phyloP scores from a whole-genome alignment of 2,329 filamentous ascomycete genomes.

The Fusarium sp. region DNA sequence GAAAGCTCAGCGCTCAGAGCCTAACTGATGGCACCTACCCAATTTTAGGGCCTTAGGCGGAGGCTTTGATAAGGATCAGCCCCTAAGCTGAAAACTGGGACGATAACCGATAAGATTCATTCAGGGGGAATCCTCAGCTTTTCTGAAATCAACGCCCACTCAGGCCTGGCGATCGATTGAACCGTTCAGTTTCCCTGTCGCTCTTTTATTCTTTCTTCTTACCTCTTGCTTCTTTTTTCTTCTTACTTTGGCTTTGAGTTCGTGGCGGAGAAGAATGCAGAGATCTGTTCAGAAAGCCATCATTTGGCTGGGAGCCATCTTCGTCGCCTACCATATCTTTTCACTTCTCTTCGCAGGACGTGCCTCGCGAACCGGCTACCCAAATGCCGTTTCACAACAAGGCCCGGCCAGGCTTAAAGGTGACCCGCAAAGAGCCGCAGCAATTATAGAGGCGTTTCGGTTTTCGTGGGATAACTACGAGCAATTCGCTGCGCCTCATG shows the following conservation, averaged over 20 bases:
- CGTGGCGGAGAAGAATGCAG: neutral
- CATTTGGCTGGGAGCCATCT: conserved; percentile 9
- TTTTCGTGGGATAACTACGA: conserved; percentile 37
- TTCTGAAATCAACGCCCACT: rapidly evolving
- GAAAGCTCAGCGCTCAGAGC: neutral
- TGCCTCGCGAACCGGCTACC: too few species aligned
- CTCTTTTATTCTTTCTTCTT: rapidly evolving
- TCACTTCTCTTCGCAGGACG: neutral
- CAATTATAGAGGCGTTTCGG: conserved; percentile 18
- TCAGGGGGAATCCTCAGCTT: neutral
- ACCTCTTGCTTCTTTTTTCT: rapidly evolving
- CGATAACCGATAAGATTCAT: neutral
- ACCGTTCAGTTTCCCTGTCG: neutral
- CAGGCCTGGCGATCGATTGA: neutral
- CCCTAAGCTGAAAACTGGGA: neutral
- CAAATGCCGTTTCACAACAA: too few species aligned
- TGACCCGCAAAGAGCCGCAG: conserved; percentile 11
- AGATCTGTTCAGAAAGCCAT: neutral
- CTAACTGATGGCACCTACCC: neutral
- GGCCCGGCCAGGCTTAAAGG: neutral
- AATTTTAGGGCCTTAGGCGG: too few species aligned
- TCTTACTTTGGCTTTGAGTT: rapidly evolving
- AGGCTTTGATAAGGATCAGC: neutral
- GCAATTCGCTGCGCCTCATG: conserved; percentile 28
- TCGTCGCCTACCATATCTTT: neutral